Evolutionary conservation across 1,139 yeast genomes (phyloP), one percentile per base, ranked within the genome.

Genomic region (Schwanniomyces etchellsii): DNA sequence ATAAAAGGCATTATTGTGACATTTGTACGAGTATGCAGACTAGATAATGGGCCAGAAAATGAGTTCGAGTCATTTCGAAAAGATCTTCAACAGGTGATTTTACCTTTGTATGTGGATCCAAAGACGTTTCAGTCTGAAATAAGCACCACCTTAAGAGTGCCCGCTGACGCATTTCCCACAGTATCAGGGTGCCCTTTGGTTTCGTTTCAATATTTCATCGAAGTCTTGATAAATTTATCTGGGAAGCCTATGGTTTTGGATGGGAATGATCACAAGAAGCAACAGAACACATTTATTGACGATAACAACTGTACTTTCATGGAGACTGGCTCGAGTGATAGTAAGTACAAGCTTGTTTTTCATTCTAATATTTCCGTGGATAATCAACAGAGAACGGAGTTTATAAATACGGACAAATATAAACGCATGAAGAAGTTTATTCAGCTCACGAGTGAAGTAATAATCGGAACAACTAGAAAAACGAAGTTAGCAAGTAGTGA

Each of bases 141-240:
- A 4, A 73, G 74, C 24, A 74, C 89, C 1, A 73, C 75, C 28
- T 56, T 88, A 15, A 64, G 80, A 38, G 78, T 88, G 0, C 96
- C 96, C 0, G 75, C 84, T 0, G 96, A 88, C 44, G 78, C 85
- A 1, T 85, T 88, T 50, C 94, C 96, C 0, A 83, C 95, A 0
- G 81, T 86, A 10, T 70, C 74, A 24, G 84, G 84, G 2, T 76
- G 85, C 36, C 79, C 79, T 2, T 60, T 81, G 30, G 86, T 86
- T 4, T 73, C 88, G 2, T 88, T 88, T 53, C 93, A 84, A 46
- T 88, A 88, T 50, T 84, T 82, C 48, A 64, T 88, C 12, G 96
- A 88, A 50, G 91, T 82, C 1, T 68, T 86, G 34, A 75, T 83
- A 15, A 88, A 86, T 47, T 57, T 88, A 26, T 62, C 70, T 2